phyloP scores from a whole-genome alignment of 257 asterid genomes.

The Nyctanthes arbortristis region DNA sequence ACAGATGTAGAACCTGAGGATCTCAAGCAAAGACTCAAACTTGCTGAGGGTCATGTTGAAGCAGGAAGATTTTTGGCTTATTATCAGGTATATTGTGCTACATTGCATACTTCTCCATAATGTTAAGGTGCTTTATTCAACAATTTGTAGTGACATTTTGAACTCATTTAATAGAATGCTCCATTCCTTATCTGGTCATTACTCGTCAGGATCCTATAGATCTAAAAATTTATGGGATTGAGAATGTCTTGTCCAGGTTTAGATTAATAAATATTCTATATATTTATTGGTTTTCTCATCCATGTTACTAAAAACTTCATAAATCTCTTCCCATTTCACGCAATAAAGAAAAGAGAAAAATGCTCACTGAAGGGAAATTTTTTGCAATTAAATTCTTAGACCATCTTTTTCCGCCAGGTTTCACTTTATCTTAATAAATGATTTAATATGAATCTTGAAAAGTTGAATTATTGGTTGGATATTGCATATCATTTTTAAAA shows the following conservation, averaged over 20 bases:
- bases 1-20: constrained; percentile 57
- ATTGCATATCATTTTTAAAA: not conserved
- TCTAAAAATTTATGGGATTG: not conserved
- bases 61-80: constrained; percentile 82
- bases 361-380: not conserved
- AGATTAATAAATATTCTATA: not conserved
- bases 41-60: constrained; percentile 90
- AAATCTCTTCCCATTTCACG: not conserved
- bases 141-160: constrained; percentile 4
- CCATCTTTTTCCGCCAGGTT: constrained; percentile 2
- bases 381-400: not conserved
- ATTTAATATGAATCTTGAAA: not conserved
- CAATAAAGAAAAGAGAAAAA: not conserved
- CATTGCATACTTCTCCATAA: constrained; percentile 11
- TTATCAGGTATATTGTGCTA: constrained; percentile 66
- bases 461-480: too few species aligned
- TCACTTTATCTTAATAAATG: not conserved
- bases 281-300: not conserved
- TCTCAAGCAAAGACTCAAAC: constrained; percentile 62
- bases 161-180: constrained; percentile 16
- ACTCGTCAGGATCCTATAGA: not conserved
- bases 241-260: not conserved
- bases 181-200: constrained; percentile 10
- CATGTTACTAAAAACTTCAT: not conserved
- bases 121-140: not conserved